Evolutionary conservation across 1,139 yeast genomes (phyloP).

Genomic region (Ashbya aceris): DNA sequence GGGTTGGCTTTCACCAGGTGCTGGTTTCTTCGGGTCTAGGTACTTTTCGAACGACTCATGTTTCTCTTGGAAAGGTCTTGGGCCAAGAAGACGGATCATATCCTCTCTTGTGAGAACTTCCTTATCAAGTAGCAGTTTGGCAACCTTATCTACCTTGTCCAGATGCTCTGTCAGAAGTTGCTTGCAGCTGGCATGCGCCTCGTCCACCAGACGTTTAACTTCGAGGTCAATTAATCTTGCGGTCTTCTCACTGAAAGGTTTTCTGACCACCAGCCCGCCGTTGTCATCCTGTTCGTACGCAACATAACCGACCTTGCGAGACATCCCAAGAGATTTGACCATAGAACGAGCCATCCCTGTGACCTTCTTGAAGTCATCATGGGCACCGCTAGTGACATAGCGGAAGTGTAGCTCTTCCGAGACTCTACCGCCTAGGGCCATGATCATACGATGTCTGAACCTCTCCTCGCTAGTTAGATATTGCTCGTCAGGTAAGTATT

Average conservation of each 20-base stretch:
- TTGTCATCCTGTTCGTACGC: slow-evolving; percentile 54
- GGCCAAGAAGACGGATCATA: slow-evolving; percentile 78
- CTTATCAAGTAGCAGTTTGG: slow-evolving; percentile 70
- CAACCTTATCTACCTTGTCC: slow-evolving; percentile 72
- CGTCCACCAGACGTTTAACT: slow-evolving; percentile 69
- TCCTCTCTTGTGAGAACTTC: slow-evolving; percentile 88
- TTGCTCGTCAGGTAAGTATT: slow-evolving; percentile 90
- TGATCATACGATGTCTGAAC: slow-evolving; percentile 81
- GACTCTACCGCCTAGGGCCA: slow-evolving; percentile 96
- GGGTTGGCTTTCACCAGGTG: background rate
- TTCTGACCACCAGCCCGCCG: slow-evolving; percentile 46
- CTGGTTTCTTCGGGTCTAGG: slow-evolving; percentile 27
- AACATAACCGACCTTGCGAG: slow-evolving; percentile 71
- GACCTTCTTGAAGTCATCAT: slow-evolving; percentile 94
- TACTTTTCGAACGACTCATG: slow-evolving; percentile 94
- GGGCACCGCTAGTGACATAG: slow-evolving; percentile 90
- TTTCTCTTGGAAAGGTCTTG: slow-evolving; percentile 81
- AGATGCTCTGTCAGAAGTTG: slow-evolving; percentile 59
- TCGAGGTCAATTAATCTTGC: slow-evolving; percentile 74
- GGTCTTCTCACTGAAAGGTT: slow-evolving; percentile 87
- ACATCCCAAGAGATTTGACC: slow-evolving; percentile 92
- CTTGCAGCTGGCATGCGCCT: slow-evolving; percentile 65
- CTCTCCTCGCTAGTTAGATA: slow-evolving; percentile 73
- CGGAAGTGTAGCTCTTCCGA: slow-evolving; percentile 87
- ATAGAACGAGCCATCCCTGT: slow-evolving; percentile 87